Conservation (phyloP, 176 grass and related monocot species). For the Aegilops sharonensis region DNA sequence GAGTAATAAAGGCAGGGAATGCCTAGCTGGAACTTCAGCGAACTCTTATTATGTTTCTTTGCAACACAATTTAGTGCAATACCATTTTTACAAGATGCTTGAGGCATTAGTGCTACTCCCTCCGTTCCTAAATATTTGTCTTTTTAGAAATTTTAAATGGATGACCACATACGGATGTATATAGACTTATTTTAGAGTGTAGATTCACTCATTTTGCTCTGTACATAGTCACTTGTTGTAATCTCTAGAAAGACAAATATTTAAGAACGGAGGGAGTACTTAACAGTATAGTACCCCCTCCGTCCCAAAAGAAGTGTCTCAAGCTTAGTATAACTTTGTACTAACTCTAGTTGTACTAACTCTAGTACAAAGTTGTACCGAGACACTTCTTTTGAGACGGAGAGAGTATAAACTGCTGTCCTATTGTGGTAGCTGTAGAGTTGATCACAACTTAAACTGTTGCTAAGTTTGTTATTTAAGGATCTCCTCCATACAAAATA, state of each 20-base stretch:
- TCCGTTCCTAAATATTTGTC: too few species aligned
- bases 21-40: not conserved
- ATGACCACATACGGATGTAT: too few species aligned
- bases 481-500: not conserved
- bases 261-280: not conserved
- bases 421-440: not conserved
- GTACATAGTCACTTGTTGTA: too few species aligned
- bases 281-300: not conserved
- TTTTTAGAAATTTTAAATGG: too few species aligned
- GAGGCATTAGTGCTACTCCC: not conserved
- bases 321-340: too few species aligned
- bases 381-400: too few species aligned
- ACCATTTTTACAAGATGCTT: not conserved
- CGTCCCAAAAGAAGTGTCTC: too few species aligned
- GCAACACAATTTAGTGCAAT: not conserved
- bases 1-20: not conserved
- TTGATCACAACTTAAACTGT: not conserved
- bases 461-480: not conserved
- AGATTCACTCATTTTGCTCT: too few species aligned
- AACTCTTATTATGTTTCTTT: not conserved
- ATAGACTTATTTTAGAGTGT: too few species aligned
- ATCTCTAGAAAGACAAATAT: too few species aligned
- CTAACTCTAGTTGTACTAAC: too few species aligned
- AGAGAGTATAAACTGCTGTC: not conserved
- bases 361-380: too few species aligned